Evolutionary conservation across 1,139 yeast species (phyloP).

Genomic region (Yamadazyma conglobata): DNA sequence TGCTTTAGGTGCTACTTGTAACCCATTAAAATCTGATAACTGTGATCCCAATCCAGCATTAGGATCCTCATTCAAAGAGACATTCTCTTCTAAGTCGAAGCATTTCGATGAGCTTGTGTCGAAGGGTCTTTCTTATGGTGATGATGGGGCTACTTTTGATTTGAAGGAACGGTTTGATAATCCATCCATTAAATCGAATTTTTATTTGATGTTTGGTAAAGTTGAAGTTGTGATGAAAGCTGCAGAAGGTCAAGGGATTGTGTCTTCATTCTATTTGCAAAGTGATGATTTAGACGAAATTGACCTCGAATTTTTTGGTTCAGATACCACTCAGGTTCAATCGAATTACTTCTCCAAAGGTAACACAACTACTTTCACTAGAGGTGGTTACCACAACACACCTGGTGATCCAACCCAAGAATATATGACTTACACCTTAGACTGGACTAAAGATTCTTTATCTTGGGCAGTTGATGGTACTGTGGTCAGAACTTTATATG

Average conservation of each 20-base stretch:
- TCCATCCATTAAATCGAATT: slow-evolving; percentile 72
- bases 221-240: slow-evolving; percentile 71
- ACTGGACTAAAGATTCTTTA: slow-evolving; percentile 66
- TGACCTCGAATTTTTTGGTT: slow-evolving; percentile 82
- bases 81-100: slow-evolving; percentile 42
- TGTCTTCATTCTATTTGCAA: slow-evolving; percentile 77
- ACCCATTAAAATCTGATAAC: slow-evolving; percentile 29
- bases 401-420: slow-evolving; percentile 47
- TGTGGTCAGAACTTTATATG: slow-evolving; percentile 54
- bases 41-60: slow-evolving; percentile 53
- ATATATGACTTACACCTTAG: slow-evolving; percentile 75
- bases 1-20: slow-evolving; percentile 20
- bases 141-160: slow-evolving; percentile 56
- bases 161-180: slow-evolving; percentile 63
- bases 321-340: slow-evolving; percentile 69
- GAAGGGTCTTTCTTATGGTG: slow-evolving; percentile 23
- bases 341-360: slow-evolving; percentile 84
- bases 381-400: slow-evolving; percentile 66
- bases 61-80: slow-evolving; percentile 49
- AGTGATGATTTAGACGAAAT: slow-evolving; percentile 86
- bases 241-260: slow-evolving; percentile 71
- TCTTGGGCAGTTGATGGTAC: slow-evolving; percentile 63
- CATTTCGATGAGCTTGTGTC: slow-evolving; percentile 31
- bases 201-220: slow-evolving; percentile 83
- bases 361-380: slow-evolving; percentile 65